These are phyloP conservation scores for Hypoxylon sp. DNA, from an alignment of 2,329 filamentous ascomycete genomes.

Conservation along the genomic window DNA sequence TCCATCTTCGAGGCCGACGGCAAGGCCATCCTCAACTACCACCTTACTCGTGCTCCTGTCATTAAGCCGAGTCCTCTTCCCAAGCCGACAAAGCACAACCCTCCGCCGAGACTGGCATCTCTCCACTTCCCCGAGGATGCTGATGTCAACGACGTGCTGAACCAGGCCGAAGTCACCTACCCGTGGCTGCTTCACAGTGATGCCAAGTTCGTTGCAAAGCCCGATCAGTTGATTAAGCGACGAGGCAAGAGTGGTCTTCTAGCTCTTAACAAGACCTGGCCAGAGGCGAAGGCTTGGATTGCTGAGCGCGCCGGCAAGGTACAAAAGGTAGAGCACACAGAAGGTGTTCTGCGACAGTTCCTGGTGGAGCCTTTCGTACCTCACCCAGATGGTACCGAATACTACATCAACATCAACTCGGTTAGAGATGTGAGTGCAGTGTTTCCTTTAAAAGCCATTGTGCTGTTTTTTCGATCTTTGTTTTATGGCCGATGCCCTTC, in stretches of 20 bases:
- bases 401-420: conserved; percentile 99
- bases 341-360: conserved; percentile 92
- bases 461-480: conserved; percentile 34
- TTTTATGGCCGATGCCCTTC: conserved; percentile 35
- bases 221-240: conserved; percentile 99
- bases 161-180: conserved; percentile 96
- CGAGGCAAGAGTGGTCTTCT: conserved; percentile 98
- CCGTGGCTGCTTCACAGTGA: conserved; percentile 90
- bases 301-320: conserved; percentile 91
- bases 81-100: conserved; percentile 87
- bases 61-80: conserved; percentile 98
- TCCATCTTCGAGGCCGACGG: conserved; percentile 98
- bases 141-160: conserved; percentile 84
- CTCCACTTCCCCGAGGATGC: conserved; percentile 94
- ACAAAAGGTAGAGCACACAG: conserved; percentile 92
- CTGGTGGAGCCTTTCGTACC: conserved; percentile 98
- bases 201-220: conserved; percentile 97
- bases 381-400: conserved; percentile 94
- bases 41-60: conserved; percentile 95
- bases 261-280: conserved; percentile 96
- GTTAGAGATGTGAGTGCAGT: conserved; percentile 91
- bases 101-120: conserved; percentile 89
- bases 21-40: conserved; percentile 99
- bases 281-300: conserved; percentile 94
- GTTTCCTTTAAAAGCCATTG: conserved; percentile 32